These are phyloP conservation scores for Vitis vinifera DNA, from an alignment of 164 flowering plant genomes.

Conservation along the genomic window ASM3070453v1 NC_081809.1:6391501-6392000, in stretches of 20 bases:
- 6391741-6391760: not conserved
- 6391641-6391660: constrained; percentile 23
- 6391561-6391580: constrained; percentile 12
- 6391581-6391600: constrained; percentile 27
- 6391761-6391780: constrained; percentile 6
- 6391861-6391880: constrained; percentile 9
- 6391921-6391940: not conserved
- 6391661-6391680: constrained; percentile 39
- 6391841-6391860: not conserved
- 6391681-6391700: constrained; percentile 50
- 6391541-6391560: constrained; percentile 35
- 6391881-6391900: constrained; percentile 4
- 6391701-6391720: constrained; percentile 50
- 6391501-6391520: constrained; percentile 44
- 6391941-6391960: constrained; percentile 5
- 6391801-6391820: constrained; percentile 12
- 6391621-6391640: constrained; percentile 12
- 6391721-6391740: constrained; percentile 5
- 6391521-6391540: constrained; percentile 33
- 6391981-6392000: not conserved
- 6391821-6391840: constrained; percentile 4
- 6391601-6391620: constrained; percentile 13
- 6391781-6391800: not conserved
- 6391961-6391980: not conserved
- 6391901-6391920: not conserved